Evolutionary conservation across 2,329 filamentous ascomycete genomes (phyloP), one percentile per base, ranked within the genome.

Genomic region (Hysterium pulicare): DNA sequence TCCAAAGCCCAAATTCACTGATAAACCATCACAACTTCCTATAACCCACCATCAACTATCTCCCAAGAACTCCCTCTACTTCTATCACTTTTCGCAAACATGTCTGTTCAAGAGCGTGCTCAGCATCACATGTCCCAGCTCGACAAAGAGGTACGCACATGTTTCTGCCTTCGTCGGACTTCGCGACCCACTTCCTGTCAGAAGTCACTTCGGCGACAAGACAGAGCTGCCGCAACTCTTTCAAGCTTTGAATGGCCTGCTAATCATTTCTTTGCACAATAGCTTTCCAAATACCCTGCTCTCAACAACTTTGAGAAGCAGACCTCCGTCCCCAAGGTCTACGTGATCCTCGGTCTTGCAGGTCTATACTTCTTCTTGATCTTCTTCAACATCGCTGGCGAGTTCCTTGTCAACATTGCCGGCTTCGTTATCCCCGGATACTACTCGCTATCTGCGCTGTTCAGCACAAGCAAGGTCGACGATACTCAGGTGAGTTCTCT

Each of bases 291-390:
- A 71, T 93, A 93, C 75, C 85, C 85, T 58, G 71, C 78, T 61
- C 80, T 93, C 67, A 86, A 83, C 79, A 89, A 91, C 74, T 79
- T 93, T 61, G 88, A 94, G 81, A 87, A 84, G 78, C 83, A 87
- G 71, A 86, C 84, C 52, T 83, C 80, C 45, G 79, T 93, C 38
- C 88, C 88, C 66, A 94, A 94, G 78, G 84, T 87, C 61, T 93
- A 94, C 68, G 84, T 82, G 53, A 78, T 87, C 63, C 83, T 91
- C 57, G 88, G 87, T 58, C 64, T 88, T 45, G 84, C 71, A 47
- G 83, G 83, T 39, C 80, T 90, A 54, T 94, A 94, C 78, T 89
- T 93, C 74, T 89, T 91, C 76, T 81, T 93, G 58, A 87, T 93
- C 72, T 83, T 93, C 74, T 90, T 94, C 78, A 94, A 94, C 79